Evolutionary conservation across 1,139 yeast species (phyloP), one percentile per base, ranked within the genome.

Genomic region (Blastobotrys persicus): DNA sequence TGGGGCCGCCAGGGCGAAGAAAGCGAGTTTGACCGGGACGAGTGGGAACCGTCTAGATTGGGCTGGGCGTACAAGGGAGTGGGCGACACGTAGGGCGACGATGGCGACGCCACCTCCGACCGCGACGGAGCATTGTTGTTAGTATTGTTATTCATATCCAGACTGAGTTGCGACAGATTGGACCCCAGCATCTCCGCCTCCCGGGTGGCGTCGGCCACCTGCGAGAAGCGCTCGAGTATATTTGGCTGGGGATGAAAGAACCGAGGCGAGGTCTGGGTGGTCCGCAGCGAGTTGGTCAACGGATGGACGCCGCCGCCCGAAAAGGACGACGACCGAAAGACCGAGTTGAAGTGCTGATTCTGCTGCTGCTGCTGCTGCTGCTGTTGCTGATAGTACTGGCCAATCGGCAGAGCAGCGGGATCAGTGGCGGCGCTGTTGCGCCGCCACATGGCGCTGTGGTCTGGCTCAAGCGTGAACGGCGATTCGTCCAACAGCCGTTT

Each of bases 181-280:
- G 64, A 60, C 85, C 92, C 40, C 84, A 75, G 62, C 39, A 80
- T 64, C 60, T 86, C 94, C 37, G 85, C 78, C 55, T 85, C 91
- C 57, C 88, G 73, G 0, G 95, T 86, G 34, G 88, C 87, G 53
- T 86, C 94, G 11, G 88, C 88, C 16, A 86, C 83, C n/a, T 80
- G 71, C 5, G 87, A 74, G 62, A 86, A 85, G 65, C 85, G 82
- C 39, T 59, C 62, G 16, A 55, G 46, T 19, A 58, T 45, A 42
- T 50, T 53, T 2, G 47, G 48, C 32, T 42, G 50, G 19, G 46
- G 50, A 19, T 32, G 13, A 16, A 41, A 47, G n/a, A 42, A 44
- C 28, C 43, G 46, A 5, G 50, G 50, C 11, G 49, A 33, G 7
- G 42, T 42, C 23, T 44, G 32, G 32, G 3, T 16, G 38, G 13